Conservation (phyloP, 78 protist genomes). For the Dictyostelium capitatum region DNA sequence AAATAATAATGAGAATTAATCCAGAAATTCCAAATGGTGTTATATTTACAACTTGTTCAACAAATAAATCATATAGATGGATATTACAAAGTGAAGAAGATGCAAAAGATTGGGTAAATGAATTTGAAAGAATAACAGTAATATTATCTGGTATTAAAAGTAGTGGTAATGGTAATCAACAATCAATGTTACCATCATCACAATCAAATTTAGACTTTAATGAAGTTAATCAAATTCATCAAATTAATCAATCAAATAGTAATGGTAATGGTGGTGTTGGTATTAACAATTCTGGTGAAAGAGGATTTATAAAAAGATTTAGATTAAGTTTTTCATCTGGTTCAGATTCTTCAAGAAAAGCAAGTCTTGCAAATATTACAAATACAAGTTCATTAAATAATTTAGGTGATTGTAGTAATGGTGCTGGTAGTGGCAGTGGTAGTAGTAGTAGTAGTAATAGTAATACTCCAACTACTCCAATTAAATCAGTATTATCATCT, state of each 20-base stretch:
- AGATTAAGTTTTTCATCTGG: constrained; percentile 27
- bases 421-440: no score
- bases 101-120: constrained; percentile 39
- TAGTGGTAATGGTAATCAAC: no score
- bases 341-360: constrained; percentile 15
- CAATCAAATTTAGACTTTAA: neutral
- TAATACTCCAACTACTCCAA: neutral
- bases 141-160: neutral
- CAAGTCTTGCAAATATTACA: neutral
- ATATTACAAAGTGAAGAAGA: neutral
- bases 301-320: constrained; percentile 37
- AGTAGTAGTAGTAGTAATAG: neutral
- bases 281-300: neutral
- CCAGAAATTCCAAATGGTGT: constrained; percentile 20
- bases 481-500: constrained; percentile 16
- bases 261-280: neutral
- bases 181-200: no score
- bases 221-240: constrained; percentile 7
- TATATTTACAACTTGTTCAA: neutral
- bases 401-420: no score
- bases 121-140: constrained; percentile 29
- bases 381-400: neutral
- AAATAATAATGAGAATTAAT: constrained; percentile 6
- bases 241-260: constrained; percentile 10
- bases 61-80: neutral